Evolutionary conservation across 2,329 filamentous ascomycete genomes (phyloP).

Genomic region (Fusarium ramigenum): DNA sequence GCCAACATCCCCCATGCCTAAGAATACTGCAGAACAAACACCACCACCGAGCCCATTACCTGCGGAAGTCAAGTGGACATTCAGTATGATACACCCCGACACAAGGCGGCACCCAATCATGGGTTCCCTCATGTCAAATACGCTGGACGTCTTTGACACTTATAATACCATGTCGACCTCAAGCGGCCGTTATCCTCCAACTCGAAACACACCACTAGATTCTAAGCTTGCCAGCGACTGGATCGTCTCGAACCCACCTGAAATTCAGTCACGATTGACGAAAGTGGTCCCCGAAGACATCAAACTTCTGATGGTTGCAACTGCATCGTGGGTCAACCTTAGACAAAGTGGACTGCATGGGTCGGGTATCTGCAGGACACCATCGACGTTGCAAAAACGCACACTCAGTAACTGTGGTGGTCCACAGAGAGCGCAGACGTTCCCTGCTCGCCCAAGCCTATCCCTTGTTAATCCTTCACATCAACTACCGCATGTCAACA

Average conservation of each 20-base stretch:
- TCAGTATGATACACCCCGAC: conserved; percentile 77
- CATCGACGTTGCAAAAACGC: conserved; percentile 40
- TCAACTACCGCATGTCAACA: conserved; percentile 22
- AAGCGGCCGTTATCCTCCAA: conserved; percentile 58
- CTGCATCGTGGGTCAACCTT: conserved; percentile 51
- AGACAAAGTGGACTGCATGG: conserved; percentile 50
- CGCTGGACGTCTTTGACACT: conserved; percentile 74
- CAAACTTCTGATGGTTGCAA: conserved; percentile 51
- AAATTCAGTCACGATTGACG: conserved; percentile 45
- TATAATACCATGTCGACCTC: conserved; percentile 68
- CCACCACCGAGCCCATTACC: conserved; percentile 41
- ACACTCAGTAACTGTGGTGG: conserved; percentile 29
- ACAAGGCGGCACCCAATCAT: conserved; percentile 78
- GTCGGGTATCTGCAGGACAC: conserved; percentile 43
- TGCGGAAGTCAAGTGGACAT: conserved; percentile 71
- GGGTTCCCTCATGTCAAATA: conserved; percentile 70
- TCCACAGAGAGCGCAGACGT: conserved; percentile 33
- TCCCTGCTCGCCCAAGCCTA: conserved; percentile 33
- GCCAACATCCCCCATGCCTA: conserved; percentile 25
- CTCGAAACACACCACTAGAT: conserved; percentile 47
- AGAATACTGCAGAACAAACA: conserved; percentile 30
- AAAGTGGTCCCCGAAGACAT: conserved; percentile 46
- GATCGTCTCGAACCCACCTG: conserved; percentile 29
- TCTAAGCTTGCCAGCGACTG: conserved; percentile 32
- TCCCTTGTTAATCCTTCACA: conserved; percentile 20